Base-by-base conservation (phyloP, 176 grass and related monocot genomes). In the Themeda triandra region DNA sequence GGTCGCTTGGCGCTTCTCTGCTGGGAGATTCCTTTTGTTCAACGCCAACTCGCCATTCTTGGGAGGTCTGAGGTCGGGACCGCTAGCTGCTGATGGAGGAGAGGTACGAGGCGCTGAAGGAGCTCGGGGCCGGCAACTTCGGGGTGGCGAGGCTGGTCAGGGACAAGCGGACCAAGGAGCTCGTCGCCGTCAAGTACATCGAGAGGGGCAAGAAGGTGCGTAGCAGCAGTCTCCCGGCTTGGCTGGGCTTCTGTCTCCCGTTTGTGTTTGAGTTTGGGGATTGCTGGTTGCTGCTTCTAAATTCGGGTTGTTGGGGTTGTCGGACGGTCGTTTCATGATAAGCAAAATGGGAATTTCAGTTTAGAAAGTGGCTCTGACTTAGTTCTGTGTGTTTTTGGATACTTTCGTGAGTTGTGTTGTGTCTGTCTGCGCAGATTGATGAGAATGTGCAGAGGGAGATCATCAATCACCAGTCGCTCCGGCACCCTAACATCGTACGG, bases 371-470 rank as follows among this genome's bases (percentile, higher is more conserved):
- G 17, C 10, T 75, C n/a, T 89, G 18, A 3, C 15, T 36, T 13
- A 36, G 12, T 10, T 5, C 6, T 84, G 14, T 44, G 75, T 44
- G 31, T 58, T 67, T 19, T 71, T 80, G 72, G 39, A 73, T 59
- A 45, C 73, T 30, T 53, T 75, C 0, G 2, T 45, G 56, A 21
- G 36, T 58, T 72, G 21, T n/a, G n/a, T n/a, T n/a, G n/a, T 78
- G 44, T 80, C 58, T 62, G 2, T 74, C 71, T 51, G 1, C 89
- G 48, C 85, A 98, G 95, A 98, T 98, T 73, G 95, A 98, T 87
- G 95, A 95, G 77, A 92, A 98, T 78, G 95, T 98, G 69, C 95
- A 91, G 87, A 93, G 95, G 64, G 95, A 98, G 90, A 98, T 98
- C 66, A 98, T 98, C 82, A 98, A 98, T 71, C 95, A 98, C 78